Evolutionary conservation across 495 filamentous ascomycete species (phyloP), one percentile per base, ranked within the genome.

Genomic region (Neurospora sp.): DNA sequence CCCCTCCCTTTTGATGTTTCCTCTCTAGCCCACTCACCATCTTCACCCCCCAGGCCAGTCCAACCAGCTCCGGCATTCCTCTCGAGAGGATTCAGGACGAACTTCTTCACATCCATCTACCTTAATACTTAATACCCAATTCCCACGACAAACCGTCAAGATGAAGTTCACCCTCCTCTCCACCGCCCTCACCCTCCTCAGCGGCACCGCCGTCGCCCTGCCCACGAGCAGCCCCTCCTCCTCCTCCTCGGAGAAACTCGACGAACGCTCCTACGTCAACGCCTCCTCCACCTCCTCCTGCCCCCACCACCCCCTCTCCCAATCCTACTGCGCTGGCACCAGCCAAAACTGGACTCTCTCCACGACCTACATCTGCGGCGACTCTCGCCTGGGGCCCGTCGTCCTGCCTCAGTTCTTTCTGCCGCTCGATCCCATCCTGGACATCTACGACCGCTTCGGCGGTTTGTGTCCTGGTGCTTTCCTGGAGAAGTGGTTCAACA

Each of bases 331-430:
- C 77, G 74, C 72, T 8, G 82, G 82, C 35, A 85, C 86, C 72
- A 81, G 80, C 69, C 81, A 79, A 75, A 78, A 75, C 71, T 76
- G 80, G 66, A 69, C 54, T 0, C 72, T 75, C 46, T 62, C 48
- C 14, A 37, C 66, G 2, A 76, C 76, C 48, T 87, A 85, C 75
- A 76, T 88, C 74, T 89, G 87, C 77, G 83, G 86, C 35, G 86
- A 89, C 76, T 73, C 76, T 0, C 86, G 87, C 23, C 84, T 89
- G 1, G 87, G 88, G 2, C 87, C 87, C 2, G 76, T 81, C 7
- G 69, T 73, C 3, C 80, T 84, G 6, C 87, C 88, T 1, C 74
- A 70, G 3, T 76, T 71, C 5, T 79, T 86, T 69, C 81, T 85
- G 16, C 80, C 87, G 3, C 31, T 76, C 74, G 71, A 81, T 72